Percentiles rank a stretch among this genome's conserved stretches.
These are phyloP conservation scores for Pluteus cervinus DNA, from an alignment of 768 basidiomycete species.

Conservation along the genomic window DNA sequence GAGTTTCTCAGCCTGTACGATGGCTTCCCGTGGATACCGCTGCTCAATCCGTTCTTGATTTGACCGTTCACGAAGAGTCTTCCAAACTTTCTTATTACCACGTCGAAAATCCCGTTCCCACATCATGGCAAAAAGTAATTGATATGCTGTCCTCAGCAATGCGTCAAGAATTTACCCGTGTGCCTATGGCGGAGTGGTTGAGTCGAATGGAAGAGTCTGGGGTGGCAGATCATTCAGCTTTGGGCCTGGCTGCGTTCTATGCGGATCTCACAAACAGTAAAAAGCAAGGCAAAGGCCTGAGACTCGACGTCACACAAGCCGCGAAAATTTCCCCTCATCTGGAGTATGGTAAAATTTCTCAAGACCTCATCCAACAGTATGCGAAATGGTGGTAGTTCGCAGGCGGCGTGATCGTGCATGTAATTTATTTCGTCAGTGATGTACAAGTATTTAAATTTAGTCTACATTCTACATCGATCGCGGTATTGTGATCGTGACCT, in stretches of 20 bases:
- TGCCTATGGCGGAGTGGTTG: constrained; percentile 7
- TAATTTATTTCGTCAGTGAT: too few species aligned
- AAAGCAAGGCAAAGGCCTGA: too few species aligned
- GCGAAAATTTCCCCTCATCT: constrained; percentile 3
- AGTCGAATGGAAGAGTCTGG: constrained; percentile 2
- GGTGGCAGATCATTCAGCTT: constrained; percentile 3
- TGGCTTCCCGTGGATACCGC: constrained; percentile 9
- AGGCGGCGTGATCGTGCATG: too few species aligned
- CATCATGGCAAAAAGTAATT: constrained; percentile 5
- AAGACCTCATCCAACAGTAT: constrained; percentile 7
- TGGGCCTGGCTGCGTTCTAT: constrained; percentile 5
- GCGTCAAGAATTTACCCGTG: not conserved
- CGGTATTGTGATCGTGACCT: too few species aligned
- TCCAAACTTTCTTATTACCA: constrained; percentile 7
- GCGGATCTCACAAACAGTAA: not conserved
- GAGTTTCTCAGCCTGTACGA: constrained; percentile 1
- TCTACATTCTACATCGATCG: too few species aligned
- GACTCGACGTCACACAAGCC: constrained; percentile 5
- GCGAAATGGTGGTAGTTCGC: too few species aligned
- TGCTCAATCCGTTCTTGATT: constrained; percentile 6
- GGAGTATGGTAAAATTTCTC: constrained; percentile 2
- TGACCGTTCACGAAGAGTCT: constrained; percentile 6
- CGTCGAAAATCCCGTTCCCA: constrained; percentile 8
- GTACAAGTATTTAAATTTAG: too few species aligned
- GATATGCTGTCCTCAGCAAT: constrained; percentile 1